These are phyloP conservation scores for Talaromyces stipitatus DNA, from an alignment of 495 filamentous ascomycete genomes.

Conservation along the genomic window DNA sequence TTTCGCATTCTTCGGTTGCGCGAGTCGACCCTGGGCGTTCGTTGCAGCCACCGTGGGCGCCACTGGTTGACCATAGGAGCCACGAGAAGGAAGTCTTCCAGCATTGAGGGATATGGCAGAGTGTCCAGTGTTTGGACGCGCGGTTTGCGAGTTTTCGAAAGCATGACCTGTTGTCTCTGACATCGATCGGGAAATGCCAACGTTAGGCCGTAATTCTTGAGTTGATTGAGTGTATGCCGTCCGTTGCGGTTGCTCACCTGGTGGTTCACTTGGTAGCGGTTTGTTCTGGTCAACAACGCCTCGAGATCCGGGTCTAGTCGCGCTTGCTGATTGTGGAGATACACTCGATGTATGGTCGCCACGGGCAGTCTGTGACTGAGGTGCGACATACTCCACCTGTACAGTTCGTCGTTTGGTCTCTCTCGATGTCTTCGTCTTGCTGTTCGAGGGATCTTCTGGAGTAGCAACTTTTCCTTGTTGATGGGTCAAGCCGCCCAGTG, in stretches of 20 bases:
- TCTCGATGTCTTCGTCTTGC: slow-evolving; percentile 55
- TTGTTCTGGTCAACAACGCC: slow-evolving; percentile 3
- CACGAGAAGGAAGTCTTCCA: slow-evolving; percentile 63
- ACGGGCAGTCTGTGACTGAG: slow-evolving; percentile 68
- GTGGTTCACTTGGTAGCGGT: slow-evolving; percentile 5
- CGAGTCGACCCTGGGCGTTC: slow-evolving; percentile 84
- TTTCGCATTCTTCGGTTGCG: slow-evolving; percentile 68
- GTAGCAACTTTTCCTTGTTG: slow-evolving; percentile 69
- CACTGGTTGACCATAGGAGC: slow-evolving; percentile 83
- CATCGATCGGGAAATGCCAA: slow-evolving; percentile 42
- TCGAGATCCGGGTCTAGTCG: not conserved
- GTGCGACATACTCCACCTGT: slow-evolving; percentile 96
- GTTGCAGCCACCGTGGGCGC: slow-evolving; percentile 82
- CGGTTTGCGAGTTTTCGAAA: slow-evolving; percentile 37
- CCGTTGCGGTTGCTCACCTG: not conserved
- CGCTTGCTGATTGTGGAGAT: slow-evolving; percentile 10
- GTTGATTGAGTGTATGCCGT: not conserved
- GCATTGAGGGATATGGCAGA: slow-evolving; percentile 66
- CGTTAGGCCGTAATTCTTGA: slow-evolving; percentile 22
- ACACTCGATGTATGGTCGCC: slow-evolving; percentile 39
- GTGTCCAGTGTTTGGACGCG: slow-evolving; percentile 72
- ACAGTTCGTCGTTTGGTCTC: slow-evolving; percentile 92
- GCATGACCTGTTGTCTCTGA: slow-evolving; percentile 49
- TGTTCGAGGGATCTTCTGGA: slow-evolving; percentile 51
- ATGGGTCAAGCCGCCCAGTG: slow-evolving; percentile 60